Base-by-base conservation (phyloP, 2,329 filamentous ascomycete species). In the Spiromastix sp. region DNA sequence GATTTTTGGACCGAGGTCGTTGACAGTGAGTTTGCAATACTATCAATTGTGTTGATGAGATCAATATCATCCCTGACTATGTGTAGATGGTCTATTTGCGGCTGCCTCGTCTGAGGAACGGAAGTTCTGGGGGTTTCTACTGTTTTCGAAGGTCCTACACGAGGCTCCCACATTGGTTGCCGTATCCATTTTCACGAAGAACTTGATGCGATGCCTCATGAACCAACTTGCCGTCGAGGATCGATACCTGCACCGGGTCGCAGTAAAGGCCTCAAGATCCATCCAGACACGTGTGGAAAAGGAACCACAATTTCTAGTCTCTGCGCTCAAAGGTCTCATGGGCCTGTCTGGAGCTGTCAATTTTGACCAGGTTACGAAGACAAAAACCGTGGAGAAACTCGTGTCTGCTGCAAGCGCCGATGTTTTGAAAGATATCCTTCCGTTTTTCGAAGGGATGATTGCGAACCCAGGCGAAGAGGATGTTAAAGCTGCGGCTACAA, bases 101-200 rank as follows among this genome's bases (percentile, higher is more conserved):
- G 75, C 80, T 38, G 77, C 73, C 8, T 81, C 87, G 5, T 93
- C 86, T 1, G 78, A 87, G 28, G 85, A 87, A 47, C 81, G 93
- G 37, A 96, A 95, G 59, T 85, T 85, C 50, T 86, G 85, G 58
- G 91, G 91, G 0, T 89, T 96, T 60, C 77, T 87, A 49, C 72
- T 96, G 2, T 85, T 95, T 50, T 77, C 81, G 48, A 84, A 81
- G 50, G 74, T 86, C 47, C 62, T 95, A 3, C 63, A 67, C 20
- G 66, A 62, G 24, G 63, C 63, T 49, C 53, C 73, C 56, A 43
- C 56, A 42, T 43, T 66, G 54, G 38, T 71, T 69, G 47, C 72
- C 64, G 34, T 68, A 57, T 43, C 68, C 6, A 66, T 94, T 1
- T 93, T 96, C 55, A 86, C 83, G 48, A 77, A 79, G 42, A 93